phyloP scores from a whole-genome alignment of 2,329 filamentous ascomycete genomes.

The Chlorencoelia australis region DNA sequence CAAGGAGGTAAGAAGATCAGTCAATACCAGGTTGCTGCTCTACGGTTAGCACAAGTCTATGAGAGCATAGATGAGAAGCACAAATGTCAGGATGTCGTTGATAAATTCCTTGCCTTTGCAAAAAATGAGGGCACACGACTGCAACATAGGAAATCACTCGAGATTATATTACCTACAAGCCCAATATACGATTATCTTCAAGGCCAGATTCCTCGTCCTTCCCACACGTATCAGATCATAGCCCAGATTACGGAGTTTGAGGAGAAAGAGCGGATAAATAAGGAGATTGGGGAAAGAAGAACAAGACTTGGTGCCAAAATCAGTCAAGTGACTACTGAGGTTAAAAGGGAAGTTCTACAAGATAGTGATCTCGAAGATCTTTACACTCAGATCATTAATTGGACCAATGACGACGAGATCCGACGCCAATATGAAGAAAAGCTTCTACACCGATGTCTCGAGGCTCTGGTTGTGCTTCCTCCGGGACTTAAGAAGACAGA shows the following conservation, averaged over 20 bases:
- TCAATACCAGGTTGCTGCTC: constrained; percentile 63
- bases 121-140: constrained; percentile 59
- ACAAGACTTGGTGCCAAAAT: constrained; percentile 79
- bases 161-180: constrained; percentile 68
- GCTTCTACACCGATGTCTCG: constrained; percentile 69
- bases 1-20: constrained; percentile 59
- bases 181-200: constrained; percentile 75
- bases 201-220: constrained; percentile 70
- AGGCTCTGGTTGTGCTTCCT: constrained; percentile 61
- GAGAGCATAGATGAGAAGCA: constrained; percentile 53
- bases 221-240: constrained; percentile 70
- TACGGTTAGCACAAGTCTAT: constrained; percentile 67
- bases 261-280: constrained; percentile 84
- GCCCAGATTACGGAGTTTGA: constrained; percentile 76
- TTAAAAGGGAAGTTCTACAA: constrained; percentile 73
- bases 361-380: constrained; percentile 69
- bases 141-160: constrained; percentile 68
- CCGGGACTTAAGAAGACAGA: constrained; percentile 52
- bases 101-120: constrained; percentile 70
- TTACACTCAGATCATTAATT: constrained; percentile 79
- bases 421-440: constrained; percentile 85
- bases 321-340: constrained; percentile 73
- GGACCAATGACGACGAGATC: constrained; percentile 77
- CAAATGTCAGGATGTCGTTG: constrained; percentile 57
- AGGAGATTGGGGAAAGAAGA: constrained; percentile 76